Percentiles rank a stretch among this genome's conserved stretches.
phyloP scores from a whole-genome alignment of 1,284 basidiomycete species.

The Inonotus hispidus region DNA sequence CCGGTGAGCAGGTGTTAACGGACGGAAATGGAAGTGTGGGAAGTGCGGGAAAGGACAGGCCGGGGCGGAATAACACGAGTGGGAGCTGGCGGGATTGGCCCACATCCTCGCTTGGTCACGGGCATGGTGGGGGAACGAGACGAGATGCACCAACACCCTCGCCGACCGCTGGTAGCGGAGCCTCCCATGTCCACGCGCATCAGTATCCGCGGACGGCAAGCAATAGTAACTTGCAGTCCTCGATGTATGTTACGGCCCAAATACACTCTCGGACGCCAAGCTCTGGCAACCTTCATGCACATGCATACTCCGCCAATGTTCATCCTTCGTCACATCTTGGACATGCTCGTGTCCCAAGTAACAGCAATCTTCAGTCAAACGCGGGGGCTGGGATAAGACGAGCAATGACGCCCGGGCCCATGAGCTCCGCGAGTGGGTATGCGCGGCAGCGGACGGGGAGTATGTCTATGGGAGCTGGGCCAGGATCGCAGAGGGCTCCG shows the following conservation, averaged over 20 bases:
- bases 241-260: not conserved
- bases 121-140: not conserved
- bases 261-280: conserved; percentile 3
- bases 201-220: not conserved
- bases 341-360: not conserved
- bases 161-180: not conserved
- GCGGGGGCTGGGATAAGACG: not conserved
- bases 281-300: conserved; percentile 4
- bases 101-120: not conserved
- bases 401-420: conserved; percentile 8
- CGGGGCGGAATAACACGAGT: not conserved
- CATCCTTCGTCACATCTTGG: not conserved
- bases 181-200: not conserved
- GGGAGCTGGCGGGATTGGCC: conserved; percentile 18
- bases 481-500: not conserved
- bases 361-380: not conserved
- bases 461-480: not conserved
- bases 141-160: not conserved
- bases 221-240: conserved; percentile 3
- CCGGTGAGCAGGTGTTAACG: not conserved
- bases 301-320: not conserved
- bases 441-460: conserved; percentile 4
- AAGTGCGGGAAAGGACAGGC: not conserved
- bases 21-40: not conserved
- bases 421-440: conserved; percentile 11